Conservation (phyloP, 371 early-diverging fungal genomes). For the Mortierella sp. region DNA sequence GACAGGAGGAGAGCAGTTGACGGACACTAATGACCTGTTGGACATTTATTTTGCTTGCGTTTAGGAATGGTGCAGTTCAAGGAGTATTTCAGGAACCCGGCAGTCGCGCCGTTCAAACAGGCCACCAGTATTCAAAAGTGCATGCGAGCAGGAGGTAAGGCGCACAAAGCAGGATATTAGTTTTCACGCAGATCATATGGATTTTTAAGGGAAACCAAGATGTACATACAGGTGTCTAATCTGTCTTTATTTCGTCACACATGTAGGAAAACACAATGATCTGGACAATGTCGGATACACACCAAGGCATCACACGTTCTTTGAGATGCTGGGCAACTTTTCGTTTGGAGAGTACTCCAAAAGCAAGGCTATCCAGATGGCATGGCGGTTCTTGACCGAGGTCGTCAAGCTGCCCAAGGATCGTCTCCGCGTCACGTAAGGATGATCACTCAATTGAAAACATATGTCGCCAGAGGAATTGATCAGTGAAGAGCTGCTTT, state of each 20-base stretch:
- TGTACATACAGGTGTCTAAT: no score
- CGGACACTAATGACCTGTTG: no score
- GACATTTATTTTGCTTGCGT: neutral
- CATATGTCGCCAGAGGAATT: neutral
- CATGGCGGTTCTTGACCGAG: slow-evolving; percentile 80
- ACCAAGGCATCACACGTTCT: slow-evolving; percentile 86
- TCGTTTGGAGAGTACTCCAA: slow-evolving; percentile 81
- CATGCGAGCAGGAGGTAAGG: slow-evolving; percentile 80
- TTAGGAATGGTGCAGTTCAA: slow-evolving; percentile 86
- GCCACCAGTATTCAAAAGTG: slow-evolving; percentile 82
- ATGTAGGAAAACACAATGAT: slow-evolving; percentile 84
- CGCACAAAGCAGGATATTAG: neutral
- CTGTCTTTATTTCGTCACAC: no score
- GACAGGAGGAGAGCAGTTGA: no score
- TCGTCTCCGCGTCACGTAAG: slow-evolving; percentile 77
- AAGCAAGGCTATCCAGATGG: slow-evolving; percentile 71
- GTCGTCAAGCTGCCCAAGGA: slow-evolving; percentile 71
- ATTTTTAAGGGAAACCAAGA: no score
- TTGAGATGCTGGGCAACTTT: slow-evolving; percentile 90
- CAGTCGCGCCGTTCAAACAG: slow-evolving; percentile 68
- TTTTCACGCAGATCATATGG: no score
- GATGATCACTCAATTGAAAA: no score
- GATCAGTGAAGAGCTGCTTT: neutral
- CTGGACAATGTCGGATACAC: slow-evolving; percentile 86
- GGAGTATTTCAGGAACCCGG: slow-evolving; percentile 76